Evolutionary conservation across 2,329 filamentous ascomycete genomes (phyloP).

Genomic region (Claviceps quebecensis): DNA sequence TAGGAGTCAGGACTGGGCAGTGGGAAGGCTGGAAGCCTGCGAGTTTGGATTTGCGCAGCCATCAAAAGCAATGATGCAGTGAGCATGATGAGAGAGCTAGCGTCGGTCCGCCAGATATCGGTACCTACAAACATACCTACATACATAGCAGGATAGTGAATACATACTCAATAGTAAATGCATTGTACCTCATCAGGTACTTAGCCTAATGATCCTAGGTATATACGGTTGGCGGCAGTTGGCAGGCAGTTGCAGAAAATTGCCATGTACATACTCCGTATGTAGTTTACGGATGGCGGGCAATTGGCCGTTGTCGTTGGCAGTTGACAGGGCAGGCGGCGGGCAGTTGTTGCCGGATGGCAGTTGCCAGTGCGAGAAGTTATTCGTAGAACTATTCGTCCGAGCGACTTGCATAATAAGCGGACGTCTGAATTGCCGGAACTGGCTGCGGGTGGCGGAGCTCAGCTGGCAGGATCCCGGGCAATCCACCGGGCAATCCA

Average conservation of each 20-base stretch:
- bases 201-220: not conserved
- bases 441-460: not conserved
- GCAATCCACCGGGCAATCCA: not conserved
- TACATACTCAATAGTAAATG: not conserved
- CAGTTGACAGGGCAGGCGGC: not conserved
- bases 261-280: too few relatives aligned
- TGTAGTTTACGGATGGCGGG: not conserved
- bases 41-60: not conserved
- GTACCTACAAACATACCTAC: too few relatives aligned
- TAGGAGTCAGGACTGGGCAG: not conserved
- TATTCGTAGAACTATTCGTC: too few relatives aligned
- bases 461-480: not conserved
- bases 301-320: not conserved
- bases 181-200: not conserved
- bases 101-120: too few relatives aligned
- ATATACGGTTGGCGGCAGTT: not conserved
- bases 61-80: not conserved
- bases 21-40: not conserved
- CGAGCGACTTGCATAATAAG: too few relatives aligned
- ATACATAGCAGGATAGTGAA: too few relatives aligned
- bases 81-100: not conserved
- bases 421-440: not conserved
- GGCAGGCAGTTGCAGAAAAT: not conserved
- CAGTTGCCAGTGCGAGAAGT: not conserved
- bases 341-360: not conserved